Base-by-base conservation (phyloP, 2,329 filamentous ascomycete genomes). In the Ilyonectria sp. region DNA sequence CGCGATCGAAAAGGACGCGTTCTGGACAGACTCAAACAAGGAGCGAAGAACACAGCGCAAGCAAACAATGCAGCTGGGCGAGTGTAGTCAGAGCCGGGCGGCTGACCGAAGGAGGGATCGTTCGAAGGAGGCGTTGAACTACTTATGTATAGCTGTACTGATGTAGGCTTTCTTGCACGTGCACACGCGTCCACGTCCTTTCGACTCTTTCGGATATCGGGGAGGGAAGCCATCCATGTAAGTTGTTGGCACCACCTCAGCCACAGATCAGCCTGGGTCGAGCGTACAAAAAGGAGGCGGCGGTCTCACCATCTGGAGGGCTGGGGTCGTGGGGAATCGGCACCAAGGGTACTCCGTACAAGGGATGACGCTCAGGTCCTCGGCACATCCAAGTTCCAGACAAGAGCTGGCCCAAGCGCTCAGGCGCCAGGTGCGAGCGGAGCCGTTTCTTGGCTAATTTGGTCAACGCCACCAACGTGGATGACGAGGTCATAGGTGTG, bases 101-200 rank as follows among this genome's bases (percentile, higher is more conserved):
- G 73, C 74, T 72, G 74, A 55, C 72, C 71, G 71, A 72, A 75
- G 56, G 65, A 73, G 63, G 63, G 67, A 59, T 53, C n/a, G 69
- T 67, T 74, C 72, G 69, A 68, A 67, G 23, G 23, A 23, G 23
- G 23, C 35, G 35, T 13, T 40, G 35, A 40, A 13, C 35, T 40
- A 40, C 35, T 40, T 40, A 1, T 40, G 35, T 40, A 13, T 40
- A 40, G 35, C 35, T 40, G 35, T 40, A 40, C 9, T 40, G 35
- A 40, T 40, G 35, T 40, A 40, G 35, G 35, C 35, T 40, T 40
- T 40, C 35, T 40, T 40, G 35, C 35, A 40, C 35, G 35, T 13
- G 10, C 2, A 40, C 35, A 13, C 13, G 35, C 8, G 35, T 40
- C 35, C 35, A 2, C 35, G 2, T 40, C 35, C 35, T 40, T 40